These are phyloP conservation scores for Aspergillus egyptiacus DNA, from an alignment of 495 filamentous ascomycete species.

Conservation along the genomic window DNA sequence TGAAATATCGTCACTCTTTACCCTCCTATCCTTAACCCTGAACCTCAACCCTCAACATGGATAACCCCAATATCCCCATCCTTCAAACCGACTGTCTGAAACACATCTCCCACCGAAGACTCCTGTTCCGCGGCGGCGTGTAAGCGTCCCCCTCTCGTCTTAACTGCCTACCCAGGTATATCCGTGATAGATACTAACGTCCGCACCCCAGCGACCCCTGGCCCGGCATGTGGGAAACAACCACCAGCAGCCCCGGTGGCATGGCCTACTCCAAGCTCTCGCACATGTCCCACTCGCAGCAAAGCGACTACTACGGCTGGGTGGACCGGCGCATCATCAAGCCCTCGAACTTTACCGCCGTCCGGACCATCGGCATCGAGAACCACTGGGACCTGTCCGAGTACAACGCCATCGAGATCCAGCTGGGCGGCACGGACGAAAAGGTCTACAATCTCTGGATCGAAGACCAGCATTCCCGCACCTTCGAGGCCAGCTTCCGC, in stretches of 20 bases:
- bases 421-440: conserved; percentile 23
- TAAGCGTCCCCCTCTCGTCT: not conserved
- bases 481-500: conserved; percentile 1
- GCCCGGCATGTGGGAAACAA: conserved; percentile 3
- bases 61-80: not conserved
- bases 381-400: conserved; percentile 31
- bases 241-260: not conserved
- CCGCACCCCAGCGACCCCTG: not conserved
- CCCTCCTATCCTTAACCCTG: not conserved
- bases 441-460: conserved; percentile 61
- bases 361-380: not conserved
- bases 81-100: not conserved
- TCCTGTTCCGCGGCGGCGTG: conserved; percentile 5
- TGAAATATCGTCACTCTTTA: not conserved
- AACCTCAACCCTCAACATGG: not conserved
- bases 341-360: not conserved
- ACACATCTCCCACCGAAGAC: conserved; percentile 2
- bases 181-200: not conserved
- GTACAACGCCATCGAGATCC: conserved; percentile 46
- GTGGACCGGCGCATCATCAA: conserved; percentile 1
- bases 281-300: not conserved
- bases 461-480: conserved; percentile 44
- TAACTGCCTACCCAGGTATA: not conserved
- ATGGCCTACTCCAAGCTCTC: not conserved
- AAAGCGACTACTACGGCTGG: conserved; percentile 8